phyloP scores from a whole-genome alignment of 805 yeast genomes.

The Saccharomycopsis fermentans region DNA sequence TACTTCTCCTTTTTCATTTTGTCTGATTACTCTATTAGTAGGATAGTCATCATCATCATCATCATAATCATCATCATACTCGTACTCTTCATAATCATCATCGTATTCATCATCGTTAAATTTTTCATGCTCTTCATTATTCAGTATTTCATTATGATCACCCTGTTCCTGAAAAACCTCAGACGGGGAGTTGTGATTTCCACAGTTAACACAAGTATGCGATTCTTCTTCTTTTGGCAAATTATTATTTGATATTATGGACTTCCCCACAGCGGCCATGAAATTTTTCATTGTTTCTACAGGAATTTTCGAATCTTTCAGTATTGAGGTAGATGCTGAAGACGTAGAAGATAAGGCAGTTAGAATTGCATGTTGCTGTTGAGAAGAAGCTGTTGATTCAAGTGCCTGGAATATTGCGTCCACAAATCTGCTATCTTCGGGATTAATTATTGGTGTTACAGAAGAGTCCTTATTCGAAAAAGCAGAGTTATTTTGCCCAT shows the following conservation, averaged over 20 bases:
- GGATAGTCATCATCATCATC: conserved; percentile 14
- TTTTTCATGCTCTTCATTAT: neutral
- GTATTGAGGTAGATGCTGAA: neutral
- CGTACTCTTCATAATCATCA: neutral
- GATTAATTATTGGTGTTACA: neutral
- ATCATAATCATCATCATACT: neutral
- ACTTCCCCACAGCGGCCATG: conserved; percentile 1
- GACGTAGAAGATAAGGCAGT: neutral
- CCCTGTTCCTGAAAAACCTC: neutral
- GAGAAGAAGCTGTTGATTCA: neutral
- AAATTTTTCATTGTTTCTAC: neutral
- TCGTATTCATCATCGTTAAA: neutral
- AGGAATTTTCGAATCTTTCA: neutral
- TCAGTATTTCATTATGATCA: neutral
- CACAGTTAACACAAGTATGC: neutral
- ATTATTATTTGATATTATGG: neutral
- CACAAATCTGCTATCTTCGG: neutral
- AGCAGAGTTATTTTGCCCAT: neutral
- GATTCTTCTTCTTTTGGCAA: neutral
- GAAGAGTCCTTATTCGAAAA: neutral
- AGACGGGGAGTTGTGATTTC: neutral
- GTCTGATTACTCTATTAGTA: conserved; percentile 10
- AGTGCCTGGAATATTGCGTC: neutral
- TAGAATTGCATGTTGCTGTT: neutral
- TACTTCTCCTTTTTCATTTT: conserved; percentile 17